phyloP scores from a whole-genome alignment of 1,284 basidiomycete species.

The Pterula multifida region DNA sequence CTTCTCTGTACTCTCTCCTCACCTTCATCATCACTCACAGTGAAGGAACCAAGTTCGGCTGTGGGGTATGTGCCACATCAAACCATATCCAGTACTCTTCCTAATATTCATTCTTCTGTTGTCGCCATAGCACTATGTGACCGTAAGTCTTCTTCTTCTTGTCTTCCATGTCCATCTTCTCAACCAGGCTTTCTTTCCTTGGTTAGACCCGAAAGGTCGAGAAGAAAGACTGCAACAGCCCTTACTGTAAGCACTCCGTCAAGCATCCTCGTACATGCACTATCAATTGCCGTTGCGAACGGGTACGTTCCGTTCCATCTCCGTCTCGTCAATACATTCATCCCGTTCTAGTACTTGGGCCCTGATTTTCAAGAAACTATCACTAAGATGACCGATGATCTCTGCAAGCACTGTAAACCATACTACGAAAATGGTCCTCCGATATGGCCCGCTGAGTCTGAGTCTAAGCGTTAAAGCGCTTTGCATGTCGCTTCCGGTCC shows the following conservation, averaged over 20 bases:
- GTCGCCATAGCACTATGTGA: slow-evolving; percentile 35
- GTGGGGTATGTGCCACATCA: slow-evolving; percentile 41
- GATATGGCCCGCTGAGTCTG: too few relatives aligned
- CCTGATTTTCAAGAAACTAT: slow-evolving; percentile 55
- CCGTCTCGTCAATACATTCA: slow-evolving; percentile 22
- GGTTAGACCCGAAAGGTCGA: slow-evolving; percentile 41
- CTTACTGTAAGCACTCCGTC: slow-evolving; percentile 45
- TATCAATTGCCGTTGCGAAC: slow-evolving; percentile 22
- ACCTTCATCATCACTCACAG: slow-evolving; percentile 25
- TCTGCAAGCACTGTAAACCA: background rate
- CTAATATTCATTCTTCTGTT: slow-evolving; percentile 12
- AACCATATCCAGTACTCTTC: slow-evolving; percentile 12
- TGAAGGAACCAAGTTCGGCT: slow-evolving; percentile 64
- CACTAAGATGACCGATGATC: slow-evolving; percentile 28
- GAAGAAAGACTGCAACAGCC: slow-evolving; percentile 50
- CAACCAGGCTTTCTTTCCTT: slow-evolving; percentile 8
- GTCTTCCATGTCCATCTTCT: background rate
- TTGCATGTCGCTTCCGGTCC: too few relatives aligned
- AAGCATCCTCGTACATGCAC: slow-evolving; percentile 22
- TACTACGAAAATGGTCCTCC: slow-evolving; percentile 1
- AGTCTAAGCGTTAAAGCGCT: too few relatives aligned
- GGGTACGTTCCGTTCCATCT: slow-evolving; percentile 41
- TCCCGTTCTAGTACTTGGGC: slow-evolving; percentile 44
- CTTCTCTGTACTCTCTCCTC: slow-evolving; percentile 8
- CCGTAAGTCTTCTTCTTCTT: slow-evolving; percentile 22